Conservation (phyloP, 1,284 basidiomycete species). For the Pseudozyma hubeiensis region DNA sequence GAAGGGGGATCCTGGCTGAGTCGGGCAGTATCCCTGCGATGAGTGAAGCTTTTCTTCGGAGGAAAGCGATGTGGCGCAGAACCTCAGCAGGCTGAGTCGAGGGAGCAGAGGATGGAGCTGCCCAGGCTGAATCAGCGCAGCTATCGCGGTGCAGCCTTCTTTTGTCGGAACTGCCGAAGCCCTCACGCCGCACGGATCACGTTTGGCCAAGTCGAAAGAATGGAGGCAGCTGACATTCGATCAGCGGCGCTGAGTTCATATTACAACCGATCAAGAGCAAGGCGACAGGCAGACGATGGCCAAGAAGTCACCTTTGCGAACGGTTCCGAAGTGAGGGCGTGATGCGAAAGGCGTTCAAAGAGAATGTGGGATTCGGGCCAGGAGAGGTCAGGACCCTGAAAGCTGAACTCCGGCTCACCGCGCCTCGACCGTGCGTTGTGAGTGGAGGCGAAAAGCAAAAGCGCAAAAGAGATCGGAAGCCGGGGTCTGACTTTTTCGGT, state of each 20-base stretch:
- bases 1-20: too few species aligned
- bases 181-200: constrained; percentile 8
- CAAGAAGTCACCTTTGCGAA: too few species aligned
- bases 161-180: constrained; percentile 3
- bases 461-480: constrained; percentile 2
- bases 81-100: background rate
- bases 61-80: background rate
- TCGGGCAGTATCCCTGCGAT: too few species aligned
- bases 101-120: background rate
- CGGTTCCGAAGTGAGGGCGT: too few species aligned
- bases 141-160: background rate
- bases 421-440: background rate
- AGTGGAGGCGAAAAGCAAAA: background rate
- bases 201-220: background rate
- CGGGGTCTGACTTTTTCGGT: background rate
- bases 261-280: background rate
- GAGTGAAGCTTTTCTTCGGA: background rate
- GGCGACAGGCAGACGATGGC: background rate
- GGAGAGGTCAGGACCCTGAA: constrained; percentile 3
- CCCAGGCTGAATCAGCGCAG: constrained; percentile 8
- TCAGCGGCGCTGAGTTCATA: background rate
- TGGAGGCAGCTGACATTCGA: background rate
- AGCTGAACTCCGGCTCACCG: too few species aligned
- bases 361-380: background rate
- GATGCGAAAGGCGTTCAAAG: background rate